A percentile compares a stretch with the other conserved stretches of the same genome.
Conservation (phyloP, 768 basidiomycete genomes). For the Hygrophorus pudorinus region DNA sequence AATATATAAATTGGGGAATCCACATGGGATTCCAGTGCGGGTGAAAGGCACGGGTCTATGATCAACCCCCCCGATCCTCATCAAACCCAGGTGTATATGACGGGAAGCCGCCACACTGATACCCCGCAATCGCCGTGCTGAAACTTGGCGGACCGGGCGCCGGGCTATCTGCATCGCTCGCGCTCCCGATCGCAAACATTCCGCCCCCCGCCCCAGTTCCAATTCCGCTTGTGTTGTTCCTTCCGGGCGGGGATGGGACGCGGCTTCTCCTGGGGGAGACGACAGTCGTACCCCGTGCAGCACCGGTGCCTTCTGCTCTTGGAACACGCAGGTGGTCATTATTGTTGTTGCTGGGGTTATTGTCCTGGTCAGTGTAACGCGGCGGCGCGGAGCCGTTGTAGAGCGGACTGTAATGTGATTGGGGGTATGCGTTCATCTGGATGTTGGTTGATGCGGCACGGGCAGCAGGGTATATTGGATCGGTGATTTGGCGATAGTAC, state of each 20-base stretch:
- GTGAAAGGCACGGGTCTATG: too few relatives aligned
- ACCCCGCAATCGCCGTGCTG: background rate
- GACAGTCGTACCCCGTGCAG: background rate
- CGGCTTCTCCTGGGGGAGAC: background rate
- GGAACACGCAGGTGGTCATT: background rate
- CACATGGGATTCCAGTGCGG: too few relatives aligned
- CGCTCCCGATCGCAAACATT: background rate
- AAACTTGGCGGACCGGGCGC: conserved; percentile 5
- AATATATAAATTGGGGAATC: too few relatives aligned
- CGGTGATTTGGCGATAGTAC: conserved; percentile 7
- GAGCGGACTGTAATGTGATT: conserved; percentile 1
- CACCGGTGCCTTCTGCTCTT: background rate
- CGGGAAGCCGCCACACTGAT: too few relatives aligned
- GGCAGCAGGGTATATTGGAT: background rate
- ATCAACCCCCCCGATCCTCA: too few relatives aligned
- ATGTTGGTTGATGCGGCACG: background rate
- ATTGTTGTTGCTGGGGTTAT: background rate
- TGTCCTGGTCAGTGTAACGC: background rate
- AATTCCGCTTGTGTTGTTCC: background rate
- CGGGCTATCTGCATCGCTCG: background rate
- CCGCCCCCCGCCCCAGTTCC: too few relatives aligned
- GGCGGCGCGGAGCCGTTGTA: background rate
- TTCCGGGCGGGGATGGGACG: background rate
- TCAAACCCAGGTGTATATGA: too few relatives aligned
- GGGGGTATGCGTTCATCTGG: background rate